Conservation (phyloP, 768 basidiomycete genomes). For the Gyrodon lividus region DNA sequence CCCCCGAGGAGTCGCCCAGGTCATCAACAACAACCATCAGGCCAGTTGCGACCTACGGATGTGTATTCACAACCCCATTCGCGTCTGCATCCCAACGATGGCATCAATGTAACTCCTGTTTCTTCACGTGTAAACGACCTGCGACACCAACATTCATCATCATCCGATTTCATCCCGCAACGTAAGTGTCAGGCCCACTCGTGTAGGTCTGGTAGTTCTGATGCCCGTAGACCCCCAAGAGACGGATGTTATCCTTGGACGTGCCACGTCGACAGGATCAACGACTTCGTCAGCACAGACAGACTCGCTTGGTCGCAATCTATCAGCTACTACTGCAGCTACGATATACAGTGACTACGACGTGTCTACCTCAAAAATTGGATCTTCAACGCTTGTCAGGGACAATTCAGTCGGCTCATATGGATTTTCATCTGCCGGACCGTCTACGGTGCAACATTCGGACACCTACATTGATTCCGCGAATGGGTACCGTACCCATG, state of each 20-base stretch:
- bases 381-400: slow-evolving; percentile 13
- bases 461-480: slow-evolving; percentile 17
- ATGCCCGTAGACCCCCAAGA: slow-evolving; percentile 13
- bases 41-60: slow-evolving; percentile 22
- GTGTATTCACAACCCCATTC: slow-evolving; percentile 8
- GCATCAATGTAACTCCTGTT: slow-evolving; percentile 1
- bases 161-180: slow-evolving; percentile 18
- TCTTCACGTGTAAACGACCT: slow-evolving; percentile 20
- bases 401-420: slow-evolving; percentile 18
- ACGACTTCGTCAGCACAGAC: slow-evolving; percentile 28
- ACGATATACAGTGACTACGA: slow-evolving; percentile 23
- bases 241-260: slow-evolving; percentile 18
- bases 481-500: slow-evolving; percentile 18
- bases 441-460: slow-evolving; percentile 22
- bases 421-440: slow-evolving; percentile 18
- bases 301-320: slow-evolving; percentile 23
- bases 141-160: slow-evolving; percentile 16
- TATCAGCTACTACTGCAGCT: slow-evolving; percentile 25
- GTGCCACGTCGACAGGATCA: slow-evolving; percentile 29
- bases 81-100: slow-evolving; percentile 16
- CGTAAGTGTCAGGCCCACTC: slow-evolving; percentile 18
- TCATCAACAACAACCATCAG: slow-evolving; percentile 20
- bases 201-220: background rate
- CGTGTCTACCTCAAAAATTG: slow-evolving; percentile 10
- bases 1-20: slow-evolving; percentile 12